phyloP scores from a whole-genome alignment of 371 early-diverging fungal species.

The Rhizopus stolonifer region DNA sequence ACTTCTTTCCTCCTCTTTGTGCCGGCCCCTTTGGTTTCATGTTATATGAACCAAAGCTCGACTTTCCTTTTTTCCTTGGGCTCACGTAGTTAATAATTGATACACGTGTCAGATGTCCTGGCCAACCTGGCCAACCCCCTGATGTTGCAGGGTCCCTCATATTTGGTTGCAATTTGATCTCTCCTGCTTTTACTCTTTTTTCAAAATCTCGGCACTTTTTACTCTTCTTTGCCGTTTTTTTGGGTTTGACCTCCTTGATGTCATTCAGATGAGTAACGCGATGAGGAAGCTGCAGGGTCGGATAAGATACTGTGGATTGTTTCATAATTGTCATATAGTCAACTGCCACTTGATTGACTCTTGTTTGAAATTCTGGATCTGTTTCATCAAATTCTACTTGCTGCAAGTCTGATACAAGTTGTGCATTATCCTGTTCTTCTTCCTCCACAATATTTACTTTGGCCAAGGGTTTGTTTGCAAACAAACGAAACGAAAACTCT shows the following conservation, averaged over 20 bases:
- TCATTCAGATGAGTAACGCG: constrained; percentile 29
- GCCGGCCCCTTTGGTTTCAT: not conserved
- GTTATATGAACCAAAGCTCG: not conserved
- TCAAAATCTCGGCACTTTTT: constrained; percentile 48
- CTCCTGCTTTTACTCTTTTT: constrained; percentile 35
- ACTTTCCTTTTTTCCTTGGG: constrained; percentile 1
- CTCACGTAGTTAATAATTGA: constrained; percentile 27
- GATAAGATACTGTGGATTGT: constrained; percentile 35
- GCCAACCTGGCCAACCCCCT: constrained; percentile 53
- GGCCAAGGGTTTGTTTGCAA: constrained; percentile 35
- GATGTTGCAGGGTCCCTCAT: constrained; percentile 39
- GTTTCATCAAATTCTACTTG: constrained; percentile 42
- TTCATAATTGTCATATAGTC: constrained; percentile 31
- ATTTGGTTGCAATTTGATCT: constrained; percentile 24
- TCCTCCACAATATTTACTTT: constrained; percentile 32
- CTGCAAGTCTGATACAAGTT: constrained; percentile 28
- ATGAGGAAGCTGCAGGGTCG: constrained; percentile 18
- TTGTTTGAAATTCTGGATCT: constrained; percentile 35
- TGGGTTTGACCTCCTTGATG: constrained; percentile 6
- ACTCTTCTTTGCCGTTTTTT: constrained; percentile 25
- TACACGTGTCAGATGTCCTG: constrained; percentile 34
- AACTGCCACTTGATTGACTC: constrained; percentile 23
- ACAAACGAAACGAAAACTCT: constrained; percentile 37
- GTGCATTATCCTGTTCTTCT: constrained; percentile 22
- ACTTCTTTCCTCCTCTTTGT: not conserved